Evolutionary conservation across 305 asterid species (phyloP).

Genomic region (Fraxinus sp.): DNA sequence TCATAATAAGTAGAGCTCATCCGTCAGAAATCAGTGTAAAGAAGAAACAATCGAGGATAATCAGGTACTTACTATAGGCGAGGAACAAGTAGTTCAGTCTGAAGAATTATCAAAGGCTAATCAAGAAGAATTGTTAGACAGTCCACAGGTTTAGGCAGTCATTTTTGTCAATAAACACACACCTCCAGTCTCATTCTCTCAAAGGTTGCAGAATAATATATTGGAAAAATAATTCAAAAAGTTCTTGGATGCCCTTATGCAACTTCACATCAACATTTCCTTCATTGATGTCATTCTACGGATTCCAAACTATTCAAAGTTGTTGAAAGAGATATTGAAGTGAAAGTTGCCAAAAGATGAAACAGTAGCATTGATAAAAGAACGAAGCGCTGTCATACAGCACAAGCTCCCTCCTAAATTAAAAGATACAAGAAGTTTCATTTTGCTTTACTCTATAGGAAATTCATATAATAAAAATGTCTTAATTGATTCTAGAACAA

Average conservation of each 20-base stretch:
- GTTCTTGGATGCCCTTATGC: not conserved
- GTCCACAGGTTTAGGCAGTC: not conserved
- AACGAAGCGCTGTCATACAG: not conserved
- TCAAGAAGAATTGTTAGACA: too few species aligned
- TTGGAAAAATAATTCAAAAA: not conserved
- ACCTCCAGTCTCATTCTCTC: not conserved
- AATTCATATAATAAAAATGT: not conserved
- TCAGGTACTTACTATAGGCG: not conserved
- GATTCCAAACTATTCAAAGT: too few species aligned
- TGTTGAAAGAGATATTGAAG: too few species aligned
- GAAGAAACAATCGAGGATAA: not conserved
- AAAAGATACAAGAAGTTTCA: not conserved
- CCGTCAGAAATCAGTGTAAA: not conserved
- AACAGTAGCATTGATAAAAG: too few species aligned
- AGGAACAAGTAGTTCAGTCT: not conserved
- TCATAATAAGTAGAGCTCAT: not conserved
- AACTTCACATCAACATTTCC: not conserved
- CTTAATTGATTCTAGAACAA: not conserved
- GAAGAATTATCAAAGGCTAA: not conserved
- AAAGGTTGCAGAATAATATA: not conserved
- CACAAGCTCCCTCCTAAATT: not conserved
- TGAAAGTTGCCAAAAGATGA: too few species aligned
- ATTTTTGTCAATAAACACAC: not conserved
- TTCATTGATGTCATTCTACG: too few species aligned
- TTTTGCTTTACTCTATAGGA: not conserved